Conservation (phyloP, 2,329 filamentous ascomycete species). For the Cryphonectria nitschkei region DNA sequence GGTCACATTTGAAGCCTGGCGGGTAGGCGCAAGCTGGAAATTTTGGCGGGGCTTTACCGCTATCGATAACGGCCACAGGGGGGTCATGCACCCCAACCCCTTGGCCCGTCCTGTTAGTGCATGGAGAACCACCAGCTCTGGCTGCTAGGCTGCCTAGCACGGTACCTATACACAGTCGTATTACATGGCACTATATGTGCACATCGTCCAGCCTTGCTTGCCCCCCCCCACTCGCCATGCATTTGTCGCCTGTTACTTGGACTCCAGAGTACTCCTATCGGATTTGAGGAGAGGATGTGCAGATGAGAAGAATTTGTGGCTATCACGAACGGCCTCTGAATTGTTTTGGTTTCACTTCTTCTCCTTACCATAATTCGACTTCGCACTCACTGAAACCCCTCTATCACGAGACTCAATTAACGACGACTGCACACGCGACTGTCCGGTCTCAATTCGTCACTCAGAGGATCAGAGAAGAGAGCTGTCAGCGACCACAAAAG, state of each 20-base stretch:
- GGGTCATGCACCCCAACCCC: background rate
- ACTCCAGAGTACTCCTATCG: background rate
- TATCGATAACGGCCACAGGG: slow-evolving; percentile 14
- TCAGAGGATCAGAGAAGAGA: background rate
- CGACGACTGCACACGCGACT: background rate
- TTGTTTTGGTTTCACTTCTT: background rate
- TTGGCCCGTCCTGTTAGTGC: background rate
- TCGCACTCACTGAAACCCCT: background rate
- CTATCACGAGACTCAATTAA: background rate
- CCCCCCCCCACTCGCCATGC: background rate
- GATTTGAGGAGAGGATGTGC: background rate
- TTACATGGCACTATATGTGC: background rate
- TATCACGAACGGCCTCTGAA: background rate
- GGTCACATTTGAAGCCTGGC: background rate
- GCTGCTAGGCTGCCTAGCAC: background rate
- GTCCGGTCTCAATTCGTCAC: background rate
- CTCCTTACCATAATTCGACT: background rate
- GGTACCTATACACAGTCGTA: background rate
- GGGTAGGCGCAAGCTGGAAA: slow-evolving; percentile 13
- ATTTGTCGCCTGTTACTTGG: background rate
- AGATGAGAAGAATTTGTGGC: background rate
- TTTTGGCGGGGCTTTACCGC: slow-evolving; percentile 24
- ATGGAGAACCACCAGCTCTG: background rate
- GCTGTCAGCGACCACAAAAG: background rate
- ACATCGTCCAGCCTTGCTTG: background rate